A percentile compares a stretch with the other conserved stretches of the same genome.
These are phyloP conservation scores for Pythium monospermum DNA, from an alignment of 352 stramenopile species.

Conservation along the genomic window DNA sequence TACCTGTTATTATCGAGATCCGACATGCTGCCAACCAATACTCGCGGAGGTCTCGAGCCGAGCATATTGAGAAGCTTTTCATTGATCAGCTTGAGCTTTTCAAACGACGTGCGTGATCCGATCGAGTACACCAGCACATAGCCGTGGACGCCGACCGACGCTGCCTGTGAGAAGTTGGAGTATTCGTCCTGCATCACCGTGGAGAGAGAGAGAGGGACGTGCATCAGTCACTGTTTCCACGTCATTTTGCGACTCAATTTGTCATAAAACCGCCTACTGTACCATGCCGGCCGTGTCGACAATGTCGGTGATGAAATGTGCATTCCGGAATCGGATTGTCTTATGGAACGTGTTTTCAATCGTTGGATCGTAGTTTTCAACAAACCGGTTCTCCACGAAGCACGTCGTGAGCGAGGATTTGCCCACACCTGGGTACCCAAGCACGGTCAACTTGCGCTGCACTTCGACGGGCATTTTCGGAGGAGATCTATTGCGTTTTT, in stretches of 20 bases:
- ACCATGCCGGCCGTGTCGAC: slow-evolving; percentile 96
- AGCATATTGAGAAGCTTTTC: slow-evolving; percentile 93
- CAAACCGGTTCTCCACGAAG: slow-evolving; percentile 92
- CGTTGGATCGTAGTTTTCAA: slow-evolving; percentile 93
- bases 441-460: slow-evolving; percentile 93
- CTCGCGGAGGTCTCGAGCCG: slow-evolving; percentile 89
- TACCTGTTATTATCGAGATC: slow-evolving; percentile 90
- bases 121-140: slow-evolving; percentile 96
- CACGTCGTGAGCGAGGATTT: slow-evolving; percentile 94
- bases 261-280: background rate
- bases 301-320: slow-evolving; percentile 96
- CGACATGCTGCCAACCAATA: slow-evolving; percentile 94
- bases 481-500: background rate
- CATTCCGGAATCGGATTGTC: slow-evolving; percentile 94
- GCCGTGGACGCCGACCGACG: slow-evolving; percentile 93
- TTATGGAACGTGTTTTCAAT: slow-evolving; percentile 97
- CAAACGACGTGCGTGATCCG: slow-evolving; percentile 89
- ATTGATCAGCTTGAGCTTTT: slow-evolving; percentile 94
- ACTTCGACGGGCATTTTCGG: slow-evolving; percentile 91
- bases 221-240: background rate
- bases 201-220: background rate
- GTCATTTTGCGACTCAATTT: background rate
- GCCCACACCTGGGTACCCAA: slow-evolving; percentile 93
- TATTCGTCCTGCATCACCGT: slow-evolving; percentile 85
- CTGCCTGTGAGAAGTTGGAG: slow-evolving; percentile 94